A percentile compares a stretch with the other conserved stretches of the same genome.
Evolutionary conservation across 2,329 filamentous ascomycete species (phyloP).

Genomic region (Bisporella sp.): DNA sequence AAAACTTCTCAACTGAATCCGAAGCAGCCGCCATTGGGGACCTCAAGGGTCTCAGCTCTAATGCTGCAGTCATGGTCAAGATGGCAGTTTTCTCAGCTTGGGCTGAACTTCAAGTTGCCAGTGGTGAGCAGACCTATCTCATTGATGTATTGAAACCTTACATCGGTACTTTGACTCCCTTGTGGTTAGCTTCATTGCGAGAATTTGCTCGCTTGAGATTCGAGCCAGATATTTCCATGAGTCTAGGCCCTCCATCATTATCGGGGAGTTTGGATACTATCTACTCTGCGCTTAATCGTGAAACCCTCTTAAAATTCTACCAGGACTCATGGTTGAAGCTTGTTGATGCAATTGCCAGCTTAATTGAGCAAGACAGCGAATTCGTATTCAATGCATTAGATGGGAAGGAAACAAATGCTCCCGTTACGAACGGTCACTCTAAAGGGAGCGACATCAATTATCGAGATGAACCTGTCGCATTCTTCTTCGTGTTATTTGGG

Average conservation of each 20-base stretch:
- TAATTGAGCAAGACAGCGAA: constrained; percentile 96
- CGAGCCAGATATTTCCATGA: constrained; percentile 95
- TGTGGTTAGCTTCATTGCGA: constrained; percentile 88
- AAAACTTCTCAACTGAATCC: constrained; percentile 79
- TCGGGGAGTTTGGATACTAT: constrained; percentile 87
- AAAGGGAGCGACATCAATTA: constrained; percentile 88
- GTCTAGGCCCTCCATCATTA: constrained; percentile 70
- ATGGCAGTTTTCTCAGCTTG: constrained; percentile 95
- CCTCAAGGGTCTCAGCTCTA: constrained; percentile 84
- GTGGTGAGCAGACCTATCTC: constrained; percentile 83
- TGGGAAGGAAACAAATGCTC: constrained; percentile 57
- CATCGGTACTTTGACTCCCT: constrained; percentile 79
- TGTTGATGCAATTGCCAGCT: constrained; percentile 91
- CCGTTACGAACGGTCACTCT: constrained; percentile 34
- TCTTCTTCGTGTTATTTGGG: constrained; percentile 97
- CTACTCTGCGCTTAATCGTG: constrained; percentile 88
- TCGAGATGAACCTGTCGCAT: constrained; percentile 92
- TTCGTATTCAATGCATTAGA: constrained; percentile 97
- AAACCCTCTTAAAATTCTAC: constrained; percentile 91
- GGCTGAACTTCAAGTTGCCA: constrained; percentile 95
- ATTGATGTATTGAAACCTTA: constrained; percentile 84
- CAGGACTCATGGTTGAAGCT: constrained; percentile 96
- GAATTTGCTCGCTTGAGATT: constrained; percentile 92
- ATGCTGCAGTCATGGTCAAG: constrained; percentile 97
- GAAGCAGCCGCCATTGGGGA: constrained; percentile 88